A percentile compares a stretch with the other conserved stretches of the same genome.
These are phyloP conservation scores for Monosporascus ibericus DNA, from an alignment of 2,329 filamentous ascomycete genomes.

Conservation along the genomic window DNA sequence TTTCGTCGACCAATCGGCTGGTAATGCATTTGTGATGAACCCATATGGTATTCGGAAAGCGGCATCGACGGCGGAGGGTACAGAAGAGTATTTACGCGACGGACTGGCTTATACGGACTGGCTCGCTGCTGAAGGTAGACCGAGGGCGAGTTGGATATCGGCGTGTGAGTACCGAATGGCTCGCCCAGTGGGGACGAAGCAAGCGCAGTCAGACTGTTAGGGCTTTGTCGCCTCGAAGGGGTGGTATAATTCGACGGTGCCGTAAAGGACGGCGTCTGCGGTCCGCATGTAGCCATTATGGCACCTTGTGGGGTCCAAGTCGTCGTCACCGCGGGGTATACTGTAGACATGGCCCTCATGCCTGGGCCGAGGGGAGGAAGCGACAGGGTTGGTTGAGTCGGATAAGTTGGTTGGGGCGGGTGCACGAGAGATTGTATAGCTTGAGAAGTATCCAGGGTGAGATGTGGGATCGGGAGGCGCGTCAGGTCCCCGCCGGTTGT, in stretches of 20 bases:
- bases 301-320: slow-evolving; percentile 32
- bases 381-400: slow-evolving; percentile 43
- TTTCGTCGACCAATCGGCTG: slow-evolving; percentile 67
- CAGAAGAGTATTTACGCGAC: slow-evolving; percentile 83
- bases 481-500: slow-evolving; percentile 21
- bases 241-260: slow-evolving; percentile 37
- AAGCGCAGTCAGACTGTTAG: slow-evolving; percentile 45
- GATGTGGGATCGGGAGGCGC: slow-evolving; percentile 63
- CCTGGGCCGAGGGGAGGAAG: slow-evolving; percentile 56
- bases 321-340: slow-evolving; percentile 53
- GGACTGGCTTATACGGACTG: slow-evolving; percentile 88
- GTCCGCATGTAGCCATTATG: slow-evolving; percentile 23
- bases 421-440: slow-evolving; percentile 17
- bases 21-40: slow-evolving; percentile 74
- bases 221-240: slow-evolving; percentile 47
- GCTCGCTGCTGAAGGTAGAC: slow-evolving; percentile 81
- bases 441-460: slow-evolving; percentile 56
- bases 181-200: slow-evolving; percentile 66
- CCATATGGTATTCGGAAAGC: slow-evolving; percentile 66
- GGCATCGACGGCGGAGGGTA: slow-evolving; percentile 79
- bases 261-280: slow-evolving; percentile 24
- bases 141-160: slow-evolving; percentile 75
- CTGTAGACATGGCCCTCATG: slow-evolving; percentile 69
- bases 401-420: slow-evolving; percentile 32
- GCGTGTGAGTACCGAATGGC: slow-evolving; percentile 54